Base-by-base conservation (phyloP, 1,284 basidiomycete species). In the Ganoderma leucocontextum region DNA sequence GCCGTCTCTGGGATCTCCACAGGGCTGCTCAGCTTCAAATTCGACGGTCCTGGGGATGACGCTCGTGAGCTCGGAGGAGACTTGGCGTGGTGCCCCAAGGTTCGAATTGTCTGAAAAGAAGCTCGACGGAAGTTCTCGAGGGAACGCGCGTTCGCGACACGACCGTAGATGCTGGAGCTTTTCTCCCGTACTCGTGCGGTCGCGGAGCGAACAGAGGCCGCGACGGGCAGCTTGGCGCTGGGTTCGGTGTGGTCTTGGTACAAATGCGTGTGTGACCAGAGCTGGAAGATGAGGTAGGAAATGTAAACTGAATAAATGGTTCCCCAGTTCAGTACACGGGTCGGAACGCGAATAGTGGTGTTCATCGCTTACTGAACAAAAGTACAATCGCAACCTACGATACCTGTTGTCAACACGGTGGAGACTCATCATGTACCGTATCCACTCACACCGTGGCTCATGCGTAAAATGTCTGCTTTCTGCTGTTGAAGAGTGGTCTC, bases 191-290 rank as follows among this genome's bases (percentile, higher is more conserved):
- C 73, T 25, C 74, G 74, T 1, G 73, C 66, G 2, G 75, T 75
- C 22, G 76, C 69, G 4, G 72, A 78, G 10, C 74, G 76, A 13
- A 81, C 75, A 36, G 80, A 79, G 25, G 72, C 74, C 1, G 75
- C 72, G 17, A 70, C 74, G 15, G 75, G 77, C 0, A 76, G 72
- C 68, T 74, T 73, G 68, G 74, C 76, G 67, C 74, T 83, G 6
- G 72, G 85, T 71, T 81, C 81, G 67, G 81, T 81, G 52, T 78
- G 79, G 68, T 93, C 91, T 62, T 87, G 82, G 80, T 94, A 97
- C 12, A 96, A 86, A 74, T 95, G 87, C 22, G 89, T 87, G 78
- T 97, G 95, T 0, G 95, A 95, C 86, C 89, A 96, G 39, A 97
- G 86, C 77, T 96, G 95, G 82, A 97, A 97, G 61, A 95, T 75